These are phyloP conservation scores for Shiraia sp. DNA, from an alignment of 2,329 filamentous ascomycete species.

Conservation along the genomic window DNA sequence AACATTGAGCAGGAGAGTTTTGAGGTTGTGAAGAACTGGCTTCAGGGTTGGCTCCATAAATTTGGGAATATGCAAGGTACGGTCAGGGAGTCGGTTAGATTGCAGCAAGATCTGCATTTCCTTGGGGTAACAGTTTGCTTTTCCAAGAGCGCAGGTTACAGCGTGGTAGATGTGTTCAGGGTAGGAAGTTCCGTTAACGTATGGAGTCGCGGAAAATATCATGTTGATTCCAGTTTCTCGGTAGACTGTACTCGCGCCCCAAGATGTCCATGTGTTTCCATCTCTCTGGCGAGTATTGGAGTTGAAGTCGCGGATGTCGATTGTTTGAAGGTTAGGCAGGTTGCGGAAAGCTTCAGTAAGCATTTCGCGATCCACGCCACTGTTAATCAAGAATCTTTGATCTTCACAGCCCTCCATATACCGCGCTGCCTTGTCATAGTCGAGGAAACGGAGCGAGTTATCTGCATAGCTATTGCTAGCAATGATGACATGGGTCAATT, in stretches of 20 bases:
- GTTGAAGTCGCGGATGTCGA: slow-evolving; percentile 65
- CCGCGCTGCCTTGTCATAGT: slow-evolving; percentile 10
- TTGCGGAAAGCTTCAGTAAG: slow-evolving; percentile 61
- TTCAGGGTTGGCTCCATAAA: slow-evolving; percentile 44
- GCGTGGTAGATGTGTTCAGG: slow-evolving; percentile 16
- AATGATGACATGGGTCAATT: slow-evolving; percentile 57
- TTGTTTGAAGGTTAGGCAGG: slow-evolving; percentile 58
- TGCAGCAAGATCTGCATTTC: slow-evolving; percentile 55
- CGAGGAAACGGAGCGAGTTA: slow-evolving; percentile 15
- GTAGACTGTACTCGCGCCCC: slow-evolving; percentile 52
- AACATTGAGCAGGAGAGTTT: slow-evolving; percentile 51
- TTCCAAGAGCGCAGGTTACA: slow-evolving; percentile 25
- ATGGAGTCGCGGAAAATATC: slow-evolving; percentile 1
- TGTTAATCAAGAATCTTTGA: slow-evolving; percentile 37
- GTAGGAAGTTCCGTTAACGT: neutral
- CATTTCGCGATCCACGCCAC: slow-evolving; percentile 57
- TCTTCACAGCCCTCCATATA: slow-evolving; percentile 27
- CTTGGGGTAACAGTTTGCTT: slow-evolving; percentile 42
- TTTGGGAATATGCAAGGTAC: slow-evolving; percentile 53
- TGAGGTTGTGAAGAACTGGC: slow-evolving; percentile 52
- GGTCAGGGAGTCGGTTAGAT: slow-evolving; percentile 39
- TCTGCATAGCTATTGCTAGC: slow-evolving; percentile 44
- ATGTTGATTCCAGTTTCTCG: slow-evolving; percentile 41
- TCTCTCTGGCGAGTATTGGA: slow-evolving; percentile 57
- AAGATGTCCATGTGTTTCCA: slow-evolving; percentile 57